Percentiles rank a stretch among this genome's conserved stretches.
phyloP scores from a whole-genome alignment of 345 rosid genomes.

The Salix viminalis region DNA sequence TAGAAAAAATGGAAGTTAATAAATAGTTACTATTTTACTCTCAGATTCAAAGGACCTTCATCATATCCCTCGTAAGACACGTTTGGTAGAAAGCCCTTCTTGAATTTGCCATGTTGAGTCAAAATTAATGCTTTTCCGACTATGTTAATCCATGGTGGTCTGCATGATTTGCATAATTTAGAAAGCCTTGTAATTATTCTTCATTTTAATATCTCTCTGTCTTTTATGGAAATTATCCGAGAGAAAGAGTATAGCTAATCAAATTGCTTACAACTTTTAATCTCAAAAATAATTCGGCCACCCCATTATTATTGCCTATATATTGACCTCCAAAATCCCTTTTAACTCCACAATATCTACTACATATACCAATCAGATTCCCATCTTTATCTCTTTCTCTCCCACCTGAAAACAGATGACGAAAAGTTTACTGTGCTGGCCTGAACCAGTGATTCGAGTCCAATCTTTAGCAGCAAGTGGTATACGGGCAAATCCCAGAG shows the following conservation, averaged over 20 bases:
- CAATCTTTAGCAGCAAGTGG: conserved; percentile 29
- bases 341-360: no score
- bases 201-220: no score
- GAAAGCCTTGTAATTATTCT: background rate
- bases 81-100: background rate
- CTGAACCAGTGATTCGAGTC: conserved; percentile 28
- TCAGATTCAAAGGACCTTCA: no score
- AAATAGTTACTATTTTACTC: no score
- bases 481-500: conserved; percentile 14
- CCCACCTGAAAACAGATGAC: background rate
- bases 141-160: background rate
- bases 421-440: conserved; percentile 23
- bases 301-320: no score
- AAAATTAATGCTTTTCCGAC: background rate
- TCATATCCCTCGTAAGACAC: background rate
- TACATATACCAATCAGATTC: background rate
- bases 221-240: no score
- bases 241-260: no score
- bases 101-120: background rate
- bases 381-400: background rate
- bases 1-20: no score
- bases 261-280: no score
- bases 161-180: background rate
- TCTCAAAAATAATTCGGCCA: no score
- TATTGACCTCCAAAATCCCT: no score